Evolutionary conservation across 2,329 filamentous ascomycete genomes (phyloP), one percentile per base, ranked within the genome.

Genomic region (Fusarium brevicatenulatum): DNA sequence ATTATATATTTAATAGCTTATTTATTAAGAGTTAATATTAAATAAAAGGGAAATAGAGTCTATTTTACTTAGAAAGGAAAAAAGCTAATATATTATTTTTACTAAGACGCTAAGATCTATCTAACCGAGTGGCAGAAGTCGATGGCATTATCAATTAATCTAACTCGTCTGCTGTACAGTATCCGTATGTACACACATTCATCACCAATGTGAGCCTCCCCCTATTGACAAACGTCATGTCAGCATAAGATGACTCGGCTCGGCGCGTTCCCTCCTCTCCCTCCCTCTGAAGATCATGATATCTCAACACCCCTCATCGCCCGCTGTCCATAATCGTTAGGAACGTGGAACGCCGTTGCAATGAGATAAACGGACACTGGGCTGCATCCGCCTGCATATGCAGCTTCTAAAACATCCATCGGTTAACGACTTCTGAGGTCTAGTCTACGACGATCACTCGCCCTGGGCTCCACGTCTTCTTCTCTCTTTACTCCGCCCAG

Each of bases 241-340:
- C 55, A 52, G 42, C 30, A 40, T 37, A 28, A 56, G 21, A 40
- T 42, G 68, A 56, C 46, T 71, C 72, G 72, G 73, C 63, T 69
- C 71, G 72, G 61, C 63, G 52, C 67, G 67, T 52, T 65, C 66
- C 63, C 66, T 69, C 47, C 30, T 71, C 50, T 50, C 57, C 50
- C 47, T 50, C 57, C 54, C 30, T 66, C 42, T 42, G 62, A 30
- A 49, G 47, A 70, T 70, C 53, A 21, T 70, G 47, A 55, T 54
- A 67, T 58, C 28, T 64, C 58, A 42, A 73, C 46, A 37, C 63
- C 70, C 54, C 18, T 36, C 46, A 37, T 34, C 70, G 40, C 46
- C 40, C 19, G 23, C 34, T 40, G 34, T 18, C 19, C 34, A 28
- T 12, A n/a, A 23, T 42, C 47, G 8, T 37, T 36, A 52, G 37